phyloP scores from a whole-genome alignment of 805 yeast species.

The Kluyveromyces aestuarii region DNA sequence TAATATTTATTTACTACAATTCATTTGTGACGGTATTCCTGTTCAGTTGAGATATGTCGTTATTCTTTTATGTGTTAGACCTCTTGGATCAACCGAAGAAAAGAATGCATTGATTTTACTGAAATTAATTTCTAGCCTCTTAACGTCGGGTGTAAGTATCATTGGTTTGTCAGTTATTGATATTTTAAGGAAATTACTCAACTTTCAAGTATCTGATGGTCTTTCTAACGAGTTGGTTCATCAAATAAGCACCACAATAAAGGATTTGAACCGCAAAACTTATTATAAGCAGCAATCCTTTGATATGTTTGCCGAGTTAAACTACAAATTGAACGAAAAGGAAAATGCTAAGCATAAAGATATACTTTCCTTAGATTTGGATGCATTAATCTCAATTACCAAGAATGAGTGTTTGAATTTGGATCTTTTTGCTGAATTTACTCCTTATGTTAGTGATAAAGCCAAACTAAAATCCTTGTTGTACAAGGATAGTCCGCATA shows the following conservation, averaged over 20 bases:
- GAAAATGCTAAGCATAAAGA: slow-evolving; percentile 17
- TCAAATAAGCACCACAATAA: slow-evolving; percentile 49
- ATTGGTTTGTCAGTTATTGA: slow-evolving; percentile 84
- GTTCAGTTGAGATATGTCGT: slow-evolving; percentile 67
- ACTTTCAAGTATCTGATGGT: slow-evolving; percentile 34
- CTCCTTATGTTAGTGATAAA: slow-evolving; percentile 10
- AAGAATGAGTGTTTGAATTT: slow-evolving; percentile 17
- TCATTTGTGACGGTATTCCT: slow-evolving; percentile 69
- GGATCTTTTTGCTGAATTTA: slow-evolving; percentile 20
- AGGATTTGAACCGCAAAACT: slow-evolving; percentile 64
- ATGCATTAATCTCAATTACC: slow-evolving; percentile 14
- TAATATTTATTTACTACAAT: slow-evolving; percentile 40
- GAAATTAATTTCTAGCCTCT: slow-evolving; percentile 43
- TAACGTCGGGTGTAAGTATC: slow-evolving; percentile 73
- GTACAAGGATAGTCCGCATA: slow-evolving; percentile 14
- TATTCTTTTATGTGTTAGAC: slow-evolving; percentile 38
- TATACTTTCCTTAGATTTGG: slow-evolving; percentile 15
- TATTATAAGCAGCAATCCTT: slow-evolving; percentile 82
- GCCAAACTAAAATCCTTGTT: slow-evolving; percentile 14
- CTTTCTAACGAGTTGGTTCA: slow-evolving; percentile 26
- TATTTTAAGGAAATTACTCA: slow-evolving; percentile 50
- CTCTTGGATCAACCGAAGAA: slow-evolving; percentile 16
- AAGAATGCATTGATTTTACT: slow-evolving; percentile 27
- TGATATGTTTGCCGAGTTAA: slow-evolving; percentile 68
- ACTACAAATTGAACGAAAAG: slow-evolving; percentile 33